Conservation (phyloP, 345 rosid genomes). For the Syzygium jambos region DNA sequence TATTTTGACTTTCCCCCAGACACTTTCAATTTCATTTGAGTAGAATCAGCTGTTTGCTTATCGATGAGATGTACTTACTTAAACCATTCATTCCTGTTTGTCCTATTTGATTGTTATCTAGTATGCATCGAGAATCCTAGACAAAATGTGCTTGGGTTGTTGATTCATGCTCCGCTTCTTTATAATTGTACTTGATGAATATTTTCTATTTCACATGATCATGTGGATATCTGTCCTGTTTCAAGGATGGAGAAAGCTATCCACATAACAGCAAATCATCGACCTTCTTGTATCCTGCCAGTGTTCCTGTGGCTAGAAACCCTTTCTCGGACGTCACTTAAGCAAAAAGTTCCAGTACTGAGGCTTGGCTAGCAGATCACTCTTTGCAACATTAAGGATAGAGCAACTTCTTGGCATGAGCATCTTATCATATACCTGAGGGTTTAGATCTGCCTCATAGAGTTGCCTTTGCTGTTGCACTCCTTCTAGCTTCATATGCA, state of each 20-base stretch:
- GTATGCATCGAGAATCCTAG: not conserved
- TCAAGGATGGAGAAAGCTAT: not conserved
- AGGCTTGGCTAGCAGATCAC: no score
- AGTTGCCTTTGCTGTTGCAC: not conserved
- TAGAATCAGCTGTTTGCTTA: not conserved
- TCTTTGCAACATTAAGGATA: no score
- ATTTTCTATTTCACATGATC: not conserved
- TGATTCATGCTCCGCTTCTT: not conserved
- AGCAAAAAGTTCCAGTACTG: not conserved
- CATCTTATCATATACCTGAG: not conserved
- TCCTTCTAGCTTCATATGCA: not conserved
- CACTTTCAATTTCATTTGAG: not conserved
- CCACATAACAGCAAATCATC: not conserved
- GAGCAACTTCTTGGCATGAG: not conserved
- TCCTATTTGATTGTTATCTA: not conserved
- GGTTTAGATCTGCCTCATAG: not conserved
- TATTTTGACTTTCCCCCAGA: not conserved
- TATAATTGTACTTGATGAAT: no score
- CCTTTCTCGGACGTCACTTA: not conserved
- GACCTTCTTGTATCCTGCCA: not conserved
- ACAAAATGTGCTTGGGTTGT: not conserved
- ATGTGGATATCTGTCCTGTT: not conserved
- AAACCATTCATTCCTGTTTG: not conserved
- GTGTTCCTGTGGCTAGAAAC: not conserved
- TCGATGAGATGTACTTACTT: not conserved